Evolutionary conservation across 306 rosid genomes (phyloP).

Genomic region (Quercus cerris): DNA sequence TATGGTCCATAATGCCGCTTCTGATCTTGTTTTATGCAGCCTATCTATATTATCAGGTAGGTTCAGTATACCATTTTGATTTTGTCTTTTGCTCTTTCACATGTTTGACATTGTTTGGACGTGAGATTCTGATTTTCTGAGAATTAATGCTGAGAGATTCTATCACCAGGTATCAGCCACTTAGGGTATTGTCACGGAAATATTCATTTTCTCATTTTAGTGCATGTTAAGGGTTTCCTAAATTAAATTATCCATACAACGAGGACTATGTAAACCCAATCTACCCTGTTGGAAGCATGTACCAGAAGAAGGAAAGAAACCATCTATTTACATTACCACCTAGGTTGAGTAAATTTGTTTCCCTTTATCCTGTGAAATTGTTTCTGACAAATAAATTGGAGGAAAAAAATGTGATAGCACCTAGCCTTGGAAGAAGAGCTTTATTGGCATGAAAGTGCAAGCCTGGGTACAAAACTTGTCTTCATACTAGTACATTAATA

Average conservation of each 20-base stretch:
- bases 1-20: slow-evolving; percentile 90
- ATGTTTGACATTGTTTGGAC: not conserved
- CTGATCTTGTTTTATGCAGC: slow-evolving; percentile 72
- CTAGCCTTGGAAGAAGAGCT: not conserved
- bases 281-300: no score
- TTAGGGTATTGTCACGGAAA: no score
- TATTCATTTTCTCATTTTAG: no score
- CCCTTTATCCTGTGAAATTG: not conserved
- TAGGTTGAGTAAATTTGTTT: no score
- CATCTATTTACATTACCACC: no score
- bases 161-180: no score
- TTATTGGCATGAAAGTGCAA: not conserved
- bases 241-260: no score
- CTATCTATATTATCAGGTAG: slow-evolving; percentile 80
- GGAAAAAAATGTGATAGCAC: not conserved
- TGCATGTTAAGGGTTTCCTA: no score
- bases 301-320: no score
- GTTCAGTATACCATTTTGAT: slow-evolving; percentile 3
- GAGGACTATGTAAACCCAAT: no score
- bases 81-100: not conserved
- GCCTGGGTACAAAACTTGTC: not conserved
- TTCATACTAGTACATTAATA: not conserved
- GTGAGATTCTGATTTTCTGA: no score
- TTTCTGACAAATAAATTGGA: not conserved
- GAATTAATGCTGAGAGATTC: no score